A percentile compares a stretch with the other conserved stretches of the same genome.
Conservation (phyloP, 2,329 filamentous ascomycete genomes). For the Nemania bipapillata region DNA sequence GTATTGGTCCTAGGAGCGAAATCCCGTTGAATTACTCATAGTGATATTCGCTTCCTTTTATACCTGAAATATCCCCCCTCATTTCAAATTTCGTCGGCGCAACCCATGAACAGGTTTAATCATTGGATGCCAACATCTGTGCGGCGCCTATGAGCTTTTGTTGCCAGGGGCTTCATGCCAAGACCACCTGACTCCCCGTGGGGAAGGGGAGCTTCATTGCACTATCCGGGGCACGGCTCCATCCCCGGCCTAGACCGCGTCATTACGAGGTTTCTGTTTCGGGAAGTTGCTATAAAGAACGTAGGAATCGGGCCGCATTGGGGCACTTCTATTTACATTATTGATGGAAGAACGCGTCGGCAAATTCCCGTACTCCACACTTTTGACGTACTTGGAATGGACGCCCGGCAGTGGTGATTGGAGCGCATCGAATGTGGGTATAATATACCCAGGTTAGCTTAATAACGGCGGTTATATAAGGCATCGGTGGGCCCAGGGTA, state of each 20-base stretch:
- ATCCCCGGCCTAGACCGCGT: not conserved
- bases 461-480: not conserved
- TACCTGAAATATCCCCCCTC: not conserved
- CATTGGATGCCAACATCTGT: not conserved
- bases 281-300: conserved; percentile 1
- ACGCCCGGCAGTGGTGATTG: conserved; percentile 14
- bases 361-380: conserved; percentile 6
- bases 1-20: not conserved
- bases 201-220: not conserved
- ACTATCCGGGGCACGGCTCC: not conserved
- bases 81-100: not conserved
- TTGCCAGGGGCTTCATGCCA: not conserved
- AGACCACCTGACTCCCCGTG: not conserved
- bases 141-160: not conserved
- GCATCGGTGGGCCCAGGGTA: not conserved
- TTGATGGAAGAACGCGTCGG: conserved; percentile 15
- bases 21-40: not conserved
- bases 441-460: not conserved
- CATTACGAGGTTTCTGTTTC: not conserved
- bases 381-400: not conserved
- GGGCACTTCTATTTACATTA: not conserved
- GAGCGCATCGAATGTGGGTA: conserved; percentile 18
- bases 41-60: conserved; percentile 3
- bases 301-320: not conserved
- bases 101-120: not conserved